Evolutionary conservation across 2,329 filamentous ascomycete genomes (phyloP), one percentile per base, ranked within the genome.

Genomic region (Ceratocystis eucalypticola): DNA sequence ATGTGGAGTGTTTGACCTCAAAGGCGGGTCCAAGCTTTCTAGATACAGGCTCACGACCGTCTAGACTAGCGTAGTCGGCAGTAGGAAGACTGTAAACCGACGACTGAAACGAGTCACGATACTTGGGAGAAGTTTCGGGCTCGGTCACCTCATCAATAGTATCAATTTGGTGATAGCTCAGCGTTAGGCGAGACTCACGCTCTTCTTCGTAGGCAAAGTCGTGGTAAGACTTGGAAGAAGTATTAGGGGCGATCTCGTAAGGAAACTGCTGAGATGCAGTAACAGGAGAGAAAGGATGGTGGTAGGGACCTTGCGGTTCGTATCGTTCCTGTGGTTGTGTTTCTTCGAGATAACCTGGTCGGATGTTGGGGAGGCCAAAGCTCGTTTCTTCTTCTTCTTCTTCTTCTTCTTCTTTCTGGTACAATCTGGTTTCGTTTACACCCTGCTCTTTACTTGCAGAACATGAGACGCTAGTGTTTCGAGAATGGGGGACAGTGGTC

Each of bases 61-160:
- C 64, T 41, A 61, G 37, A 15, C 25, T 59, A 25, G 62, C 37
- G 30, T 61, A 37, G 44, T 65, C 62, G 10, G 48, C 41, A 12
- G 28, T 33, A 22, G 61, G 66, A 3, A 68, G 59, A 48, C 66
- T 68, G n/a, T 69, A 69, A 28, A 66, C 63, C 15, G 69, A 67
- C n/a, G 64, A 66, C 46, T 68, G 67, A 44, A 66, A 66, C 22
- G 69, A 69, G 41, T 67, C 64, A 30, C 66, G 65, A 61, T 69
- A 66, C n/a, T 69, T 67, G 55, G 68, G 67, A n/a, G 66, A 67
- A 20, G 65, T 65, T 30, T 66, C 64, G 25, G 69, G 64, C 28
- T 68, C 64, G 15, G 65, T 64, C 7, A 63, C 53, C 37, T 68
- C 67, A 65, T 69, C 65, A 61, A 67, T 67, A 6, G 68, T 67